These are phyloP conservation scores for Daldinia sp. DNA, from an alignment of 2,329 filamentous ascomycete genomes.

Conservation along the genomic window DNA sequence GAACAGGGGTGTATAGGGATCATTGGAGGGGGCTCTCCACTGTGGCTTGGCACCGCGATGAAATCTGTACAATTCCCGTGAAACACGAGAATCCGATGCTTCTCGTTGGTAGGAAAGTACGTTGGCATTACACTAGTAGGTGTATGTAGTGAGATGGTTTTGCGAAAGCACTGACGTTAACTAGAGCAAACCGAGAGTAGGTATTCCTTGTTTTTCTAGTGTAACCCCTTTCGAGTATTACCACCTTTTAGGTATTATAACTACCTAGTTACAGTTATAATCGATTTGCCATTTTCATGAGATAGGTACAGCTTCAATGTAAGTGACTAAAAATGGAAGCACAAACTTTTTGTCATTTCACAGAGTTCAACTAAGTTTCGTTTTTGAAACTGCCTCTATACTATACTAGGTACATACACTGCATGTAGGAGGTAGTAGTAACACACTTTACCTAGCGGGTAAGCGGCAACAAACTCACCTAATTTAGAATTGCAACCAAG, in stretches of 20 bases:
- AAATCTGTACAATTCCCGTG: constrained; percentile 25
- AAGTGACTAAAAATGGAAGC: constrained; percentile 1
- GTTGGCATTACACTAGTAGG: not conserved
- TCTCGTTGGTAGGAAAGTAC: constrained; percentile 23
- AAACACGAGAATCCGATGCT: constrained; percentile 22
- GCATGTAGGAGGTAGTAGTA: not conserved
- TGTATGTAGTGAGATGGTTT: not conserved
- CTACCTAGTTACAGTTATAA: not conserved
- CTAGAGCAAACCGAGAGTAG: not conserved
- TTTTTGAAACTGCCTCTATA: constrained; percentile 4
- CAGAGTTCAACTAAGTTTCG: not conserved
- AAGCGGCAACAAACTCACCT: constrained; percentile 25
- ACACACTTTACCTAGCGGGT: constrained; percentile 5
- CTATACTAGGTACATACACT: not conserved
- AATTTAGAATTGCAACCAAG: constrained; percentile 17
- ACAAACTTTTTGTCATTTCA: not conserved
- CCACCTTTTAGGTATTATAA: not conserved
- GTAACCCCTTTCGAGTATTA: constrained; percentile 2
- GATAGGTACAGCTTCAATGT: not conserved
- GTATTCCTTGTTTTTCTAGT: not conserved
- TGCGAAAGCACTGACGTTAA: not conserved
- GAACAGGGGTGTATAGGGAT: constrained; percentile 34
- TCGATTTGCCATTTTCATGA: not conserved
- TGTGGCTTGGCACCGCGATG: constrained; percentile 36
- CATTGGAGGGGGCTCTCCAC: constrained; percentile 27